Base-by-base conservation (phyloP, 352 stramenopile species). In the Detonula confervacea region DNA sequence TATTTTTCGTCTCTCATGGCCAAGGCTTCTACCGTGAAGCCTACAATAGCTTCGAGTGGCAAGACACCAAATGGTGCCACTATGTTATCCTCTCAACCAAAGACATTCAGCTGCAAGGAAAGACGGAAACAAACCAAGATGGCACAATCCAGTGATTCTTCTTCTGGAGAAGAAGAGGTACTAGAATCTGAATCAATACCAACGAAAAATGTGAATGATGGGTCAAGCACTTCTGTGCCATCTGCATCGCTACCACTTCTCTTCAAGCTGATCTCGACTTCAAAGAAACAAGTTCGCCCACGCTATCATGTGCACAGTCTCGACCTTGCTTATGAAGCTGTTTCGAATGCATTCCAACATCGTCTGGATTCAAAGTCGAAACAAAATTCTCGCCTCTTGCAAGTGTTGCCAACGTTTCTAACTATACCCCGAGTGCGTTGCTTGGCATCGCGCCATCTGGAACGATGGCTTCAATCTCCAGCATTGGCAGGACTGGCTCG, bases 401-500 rank as follows among this genome's bases (percentile, higher is more conserved):
- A 84, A 46, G 57, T 73, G 22, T 75, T 93, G 27, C 80, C 80
- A 33, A 62, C 25, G 5, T 93, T 91, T 64, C 60, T 79, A 24
- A 68, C 61, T 18, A 83, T 93, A 46, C 75, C 85, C 42, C 22
- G 29, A 71, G 81, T 93, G 14, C 44, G 87, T 37, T 66, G 68
- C 39, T 67, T 89, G 5, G 57, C 82, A 29, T 86, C 87, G 27
- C 44, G 42, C 6, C 77, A 88, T 78, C 65, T 93, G 47, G 80
- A 90, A 75, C 80, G 77, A 59, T 93, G 87, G 87, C 76, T 93
- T 33, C 83, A 91, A 64, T 91, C 85, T 51, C 86, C 86, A 61
- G 86, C 86, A 7, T 57, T 80, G 73, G 72, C 73, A 18, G 83
- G 85, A 5, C 73, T 91, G 4, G 85, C 80, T 20, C 65, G 87